Evolutionary conservation across 768 basidiomycete genomes (phyloP).

Genomic region (Mycena floridula): DNA sequence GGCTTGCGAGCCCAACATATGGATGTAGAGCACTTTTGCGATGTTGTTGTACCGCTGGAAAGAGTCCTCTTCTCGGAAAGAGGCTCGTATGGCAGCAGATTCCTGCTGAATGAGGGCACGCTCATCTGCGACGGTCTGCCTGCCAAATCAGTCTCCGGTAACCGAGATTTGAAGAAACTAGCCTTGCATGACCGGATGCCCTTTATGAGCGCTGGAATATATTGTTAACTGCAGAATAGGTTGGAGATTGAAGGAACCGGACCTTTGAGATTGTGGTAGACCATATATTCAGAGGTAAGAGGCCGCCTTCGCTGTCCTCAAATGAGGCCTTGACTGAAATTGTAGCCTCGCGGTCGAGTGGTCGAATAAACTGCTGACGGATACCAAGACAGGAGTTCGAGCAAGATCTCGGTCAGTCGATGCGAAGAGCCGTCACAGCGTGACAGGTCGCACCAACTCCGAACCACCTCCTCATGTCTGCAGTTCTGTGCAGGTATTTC

Average conservation of each 20-base stretch:
- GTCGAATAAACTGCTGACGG: background rate
- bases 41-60: conserved; percentile 95
- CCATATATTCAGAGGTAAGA: conserved; percentile 39
- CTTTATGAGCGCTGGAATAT: conserved; percentile 81
- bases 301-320: conserved; percentile 1
- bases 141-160: conserved; percentile 17
- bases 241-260: conserved; percentile 12
- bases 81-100: conserved; percentile 93
- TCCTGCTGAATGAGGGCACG: conserved; percentile 95
- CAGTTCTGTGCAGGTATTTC: conserved; percentile 2
- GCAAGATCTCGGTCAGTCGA: background rate
- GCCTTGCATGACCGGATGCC: conserved; percentile 96
- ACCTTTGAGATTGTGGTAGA: conserved; percentile 87
- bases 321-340: background rate
- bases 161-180: conserved; percentile 12
- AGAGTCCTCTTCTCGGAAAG: conserved; percentile 95
- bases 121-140: conserved; percentile 95
- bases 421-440: background rate
- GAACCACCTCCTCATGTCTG: background rate
- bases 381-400: background rate
- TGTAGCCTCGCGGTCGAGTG: background rate
- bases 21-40: conserved; percentile 96
- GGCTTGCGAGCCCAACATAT: conserved; percentile 97
- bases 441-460: background rate
- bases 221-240: background rate